Conservation (phyloP, 2,329 filamentous ascomycete genomes). For the Aspergillus sp. region DNA sequence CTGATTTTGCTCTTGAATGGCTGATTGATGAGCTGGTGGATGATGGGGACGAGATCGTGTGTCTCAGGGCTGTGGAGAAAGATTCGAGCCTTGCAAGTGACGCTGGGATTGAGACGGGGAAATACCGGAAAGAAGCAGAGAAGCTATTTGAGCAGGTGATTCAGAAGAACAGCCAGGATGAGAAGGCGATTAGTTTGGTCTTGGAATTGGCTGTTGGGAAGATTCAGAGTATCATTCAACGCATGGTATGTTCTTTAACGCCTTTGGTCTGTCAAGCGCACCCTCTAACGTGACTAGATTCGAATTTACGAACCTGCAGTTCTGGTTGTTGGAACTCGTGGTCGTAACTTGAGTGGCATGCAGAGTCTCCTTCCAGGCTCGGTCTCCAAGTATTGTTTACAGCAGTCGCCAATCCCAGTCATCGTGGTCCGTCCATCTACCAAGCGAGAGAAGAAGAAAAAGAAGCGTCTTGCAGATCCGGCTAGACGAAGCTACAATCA, state of each 20-base stretch:
- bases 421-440: constrained; percentile 85
- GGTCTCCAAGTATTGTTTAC: constrained; percentile 90
- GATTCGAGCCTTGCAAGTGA: constrained; percentile 66
- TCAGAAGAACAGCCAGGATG: constrained; percentile 71
- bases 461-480: constrained; percentile 75
- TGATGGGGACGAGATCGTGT: constrained; percentile 89
- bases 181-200: constrained; percentile 75
- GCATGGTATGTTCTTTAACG: constrained; percentile 59
- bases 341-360: constrained; percentile 76
- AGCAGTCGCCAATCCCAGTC: constrained; percentile 88
- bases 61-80: constrained; percentile 81
- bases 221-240: constrained; percentile 83
- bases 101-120: constrained; percentile 57
- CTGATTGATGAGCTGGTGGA: constrained; percentile 87
- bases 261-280: background rate
- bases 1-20: constrained; percentile 89
- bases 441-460: constrained; percentile 85
- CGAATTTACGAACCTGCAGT: constrained; percentile 88
- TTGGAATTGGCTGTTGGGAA: constrained; percentile 87
- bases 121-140: constrained; percentile 72
- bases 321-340: constrained; percentile 83
- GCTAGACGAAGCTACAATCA: constrained; percentile 69
- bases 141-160: constrained; percentile 71
- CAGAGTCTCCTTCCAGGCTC: constrained; percentile 83
- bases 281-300: constrained; percentile 54